Percentiles rank a stretch among this genome's conserved stretches.
phyloP scores from a whole-genome alignment of 306 rosid genomes.

The Luffa aegyptiaca region DNA sequence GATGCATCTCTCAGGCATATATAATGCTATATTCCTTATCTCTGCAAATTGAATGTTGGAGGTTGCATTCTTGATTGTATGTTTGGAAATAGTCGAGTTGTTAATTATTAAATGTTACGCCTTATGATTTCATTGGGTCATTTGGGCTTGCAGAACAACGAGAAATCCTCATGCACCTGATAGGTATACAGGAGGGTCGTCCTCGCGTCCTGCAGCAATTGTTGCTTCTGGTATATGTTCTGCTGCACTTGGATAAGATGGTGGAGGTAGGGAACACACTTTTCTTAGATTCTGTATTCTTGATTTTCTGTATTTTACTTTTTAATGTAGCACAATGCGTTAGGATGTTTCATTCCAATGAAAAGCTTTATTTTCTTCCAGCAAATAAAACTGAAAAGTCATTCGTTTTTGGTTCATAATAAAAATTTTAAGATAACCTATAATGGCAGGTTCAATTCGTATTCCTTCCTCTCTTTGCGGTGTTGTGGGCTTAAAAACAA shows the following conservation, averaged over 20 bases:
- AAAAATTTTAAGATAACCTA: slow-evolving; percentile 12
- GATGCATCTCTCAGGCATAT: not conserved
- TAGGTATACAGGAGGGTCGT: slow-evolving; percentile 95
- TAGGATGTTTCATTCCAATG: not conserved
- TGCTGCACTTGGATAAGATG: slow-evolving; percentile 94
- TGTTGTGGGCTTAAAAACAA: slow-evolving; percentile 87
- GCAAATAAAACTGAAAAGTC: not conserved
- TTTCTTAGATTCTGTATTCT: slow-evolving; percentile 12
- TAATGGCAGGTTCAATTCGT: slow-evolving; percentile 79
- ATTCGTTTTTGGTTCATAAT: not conserved
- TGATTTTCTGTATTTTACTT: slow-evolving; percentile 6
- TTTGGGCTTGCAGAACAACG: slow-evolving; percentile 55
- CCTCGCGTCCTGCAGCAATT: slow-evolving; percentile 95
- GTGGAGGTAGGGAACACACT: slow-evolving; percentile 71
- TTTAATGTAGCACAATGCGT: not conserved
- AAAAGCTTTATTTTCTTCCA: not conserved
- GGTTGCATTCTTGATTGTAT: slow-evolving; percentile 9
- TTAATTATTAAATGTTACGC: not conserved
- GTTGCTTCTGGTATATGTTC: slow-evolving; percentile 93
- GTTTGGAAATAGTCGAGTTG: not conserved
- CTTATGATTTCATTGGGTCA: slow-evolving; percentile 11
- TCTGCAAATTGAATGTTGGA: slow-evolving; percentile 7
- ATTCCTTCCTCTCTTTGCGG: slow-evolving; percentile 97
- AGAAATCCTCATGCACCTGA: slow-evolving; percentile 96
- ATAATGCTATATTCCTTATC: not conserved